Conservation (phyloP, 176 grass and related monocot species). For the Hyparrhenia diplandra region DNA sequence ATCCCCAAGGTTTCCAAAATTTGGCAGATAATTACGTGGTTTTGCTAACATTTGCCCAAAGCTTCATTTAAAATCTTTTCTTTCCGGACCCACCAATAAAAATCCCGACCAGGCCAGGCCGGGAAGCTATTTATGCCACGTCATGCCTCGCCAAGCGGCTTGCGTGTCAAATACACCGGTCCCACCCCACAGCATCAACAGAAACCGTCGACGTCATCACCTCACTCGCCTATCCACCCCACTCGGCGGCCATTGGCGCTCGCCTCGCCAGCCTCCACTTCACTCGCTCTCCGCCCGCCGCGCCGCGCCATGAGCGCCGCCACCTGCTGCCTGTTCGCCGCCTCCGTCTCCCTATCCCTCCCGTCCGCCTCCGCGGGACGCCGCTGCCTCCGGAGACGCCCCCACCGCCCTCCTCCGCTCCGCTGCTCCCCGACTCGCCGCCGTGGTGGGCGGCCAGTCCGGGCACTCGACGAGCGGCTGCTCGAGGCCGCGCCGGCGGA, state of each 20-base stretch:
- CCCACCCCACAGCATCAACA: not conserved
- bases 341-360: slow-evolving; percentile 9
- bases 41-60: not conserved
- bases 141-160: not conserved
- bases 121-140: not conserved
- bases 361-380: not conserved
- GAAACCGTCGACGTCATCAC: not conserved
- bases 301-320: slow-evolving; percentile 48
- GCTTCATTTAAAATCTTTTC: not conserved
- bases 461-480: slow-evolving; percentile 54
- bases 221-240: not conserved
- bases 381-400: not conserved
- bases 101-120: not conserved
- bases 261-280: not conserved
- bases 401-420: not conserved
- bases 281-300: not conserved
- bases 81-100: not conserved
- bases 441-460: not conserved
- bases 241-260: slow-evolving; percentile 11
- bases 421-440: slow-evolving; percentile 17
- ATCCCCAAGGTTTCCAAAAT: too few relatives aligned
- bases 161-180: not conserved
- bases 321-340: slow-evolving; percentile 32
- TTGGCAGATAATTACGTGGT: not conserved
- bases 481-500: slow-evolving; percentile 27